Conservation (phyloP, 805 yeast genomes). For the Suhomyces sp. region DNA sequence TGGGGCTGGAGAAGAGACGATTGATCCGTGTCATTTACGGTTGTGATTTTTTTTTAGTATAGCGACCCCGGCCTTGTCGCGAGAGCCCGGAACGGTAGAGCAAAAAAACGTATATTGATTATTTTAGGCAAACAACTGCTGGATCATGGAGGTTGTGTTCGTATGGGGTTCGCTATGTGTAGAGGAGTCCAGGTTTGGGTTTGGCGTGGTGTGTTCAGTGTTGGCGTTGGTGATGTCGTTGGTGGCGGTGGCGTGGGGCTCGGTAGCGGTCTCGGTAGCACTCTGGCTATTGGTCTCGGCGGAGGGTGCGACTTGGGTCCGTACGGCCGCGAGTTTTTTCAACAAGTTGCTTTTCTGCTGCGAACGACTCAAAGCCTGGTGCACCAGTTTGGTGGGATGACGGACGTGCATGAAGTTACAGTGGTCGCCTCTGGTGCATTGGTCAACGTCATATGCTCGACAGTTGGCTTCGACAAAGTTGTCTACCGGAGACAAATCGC, state of each 20-base stretch:
- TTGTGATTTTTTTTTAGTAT: conserved; percentile 1
- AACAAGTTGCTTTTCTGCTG: conserved; percentile 31
- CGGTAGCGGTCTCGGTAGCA: conserved; percentile 7
- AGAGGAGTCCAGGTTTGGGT: not conserved
- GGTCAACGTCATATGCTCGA: conserved; percentile 58
- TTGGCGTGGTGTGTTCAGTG: not conserved
- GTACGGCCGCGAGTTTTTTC: conserved; percentile 9
- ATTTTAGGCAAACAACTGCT: conserved; percentile 14
- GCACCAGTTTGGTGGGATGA: conserved; percentile 47
- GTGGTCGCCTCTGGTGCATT: conserved; percentile 74
- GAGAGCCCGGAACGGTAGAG: not conserved
- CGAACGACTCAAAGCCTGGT: conserved; percentile 36
- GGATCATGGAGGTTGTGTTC: conserved; percentile 14
- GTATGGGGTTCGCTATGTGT: not conserved
- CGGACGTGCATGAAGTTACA: conserved; percentile 87
- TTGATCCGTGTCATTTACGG: not conserved
- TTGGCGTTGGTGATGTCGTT: not conserved
- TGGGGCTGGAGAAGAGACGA: not conserved
- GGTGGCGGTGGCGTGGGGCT: not conserved
- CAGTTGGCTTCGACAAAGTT: conserved; percentile 73
- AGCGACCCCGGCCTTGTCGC: conserved; percentile 1
- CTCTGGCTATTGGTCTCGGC: not conserved
- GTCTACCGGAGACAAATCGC: conserved; percentile 74
- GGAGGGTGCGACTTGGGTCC: not conserved
- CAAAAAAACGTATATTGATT: not conserved